Conservation (phyloP, 345 rosid species). For the Orychophragmus violaceus region DNA sequence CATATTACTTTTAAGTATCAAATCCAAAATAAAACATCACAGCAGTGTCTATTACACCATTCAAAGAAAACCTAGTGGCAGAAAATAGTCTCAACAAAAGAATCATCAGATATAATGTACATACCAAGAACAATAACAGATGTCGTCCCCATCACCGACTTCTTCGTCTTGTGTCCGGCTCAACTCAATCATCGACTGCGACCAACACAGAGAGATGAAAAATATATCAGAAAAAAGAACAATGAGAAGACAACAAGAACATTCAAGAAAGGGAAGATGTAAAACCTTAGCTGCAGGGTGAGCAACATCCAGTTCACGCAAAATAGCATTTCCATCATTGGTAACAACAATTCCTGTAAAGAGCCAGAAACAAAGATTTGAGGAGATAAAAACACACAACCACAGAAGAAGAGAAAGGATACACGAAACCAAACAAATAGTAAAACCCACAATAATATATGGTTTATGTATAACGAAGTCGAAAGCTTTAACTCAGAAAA, state of each 20-base stretch:
- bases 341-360: constrained; percentile 81
- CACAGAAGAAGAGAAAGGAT: neutral
- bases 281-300: constrained; percentile 94
- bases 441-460: neutral
- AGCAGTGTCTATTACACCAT: neutral
- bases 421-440: neutral
- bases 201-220: neutral
- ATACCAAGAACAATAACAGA: constrained; percentile 94
- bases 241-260: neutral
- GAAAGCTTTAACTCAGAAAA: neutral
- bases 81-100: neutral
- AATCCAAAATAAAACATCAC: neutral
- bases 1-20: neutral
- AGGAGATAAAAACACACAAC: neutral
- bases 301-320: constrained; percentile 86
- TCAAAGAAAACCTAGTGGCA: neutral
- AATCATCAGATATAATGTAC: neutral
- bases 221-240: neutral
- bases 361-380: neutral
- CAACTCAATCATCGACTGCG: constrained; percentile 89
- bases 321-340: constrained; percentile 92
- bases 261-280: neutral
- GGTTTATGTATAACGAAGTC: constrained; percentile 1
- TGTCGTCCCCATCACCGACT: constrained; percentile 97
- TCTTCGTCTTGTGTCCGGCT: constrained; percentile 98